Percentiles rank a stretch among this genome's conserved stretches.
Evolutionary conservation across 805 yeast species (phyloP).

Genomic region (Spathaspora passalidarum): DNA sequence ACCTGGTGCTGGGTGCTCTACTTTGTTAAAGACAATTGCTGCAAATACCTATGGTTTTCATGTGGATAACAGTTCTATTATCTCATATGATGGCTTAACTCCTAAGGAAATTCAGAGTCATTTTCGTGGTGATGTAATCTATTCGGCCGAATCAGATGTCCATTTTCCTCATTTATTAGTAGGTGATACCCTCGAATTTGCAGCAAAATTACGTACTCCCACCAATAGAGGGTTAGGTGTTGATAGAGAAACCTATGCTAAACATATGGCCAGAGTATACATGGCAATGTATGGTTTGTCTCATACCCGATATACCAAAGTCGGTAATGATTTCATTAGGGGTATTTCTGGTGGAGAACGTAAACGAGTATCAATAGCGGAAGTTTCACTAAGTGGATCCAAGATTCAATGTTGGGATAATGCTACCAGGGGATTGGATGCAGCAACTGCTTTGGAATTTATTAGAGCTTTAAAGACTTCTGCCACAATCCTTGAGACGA

Average conservation of each 20-base stretch:
- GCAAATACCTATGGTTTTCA: constrained; percentile 37
- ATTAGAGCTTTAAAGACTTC: constrained; percentile 60
- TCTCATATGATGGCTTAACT: constrained; percentile 33
- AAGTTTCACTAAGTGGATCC: constrained; percentile 64
- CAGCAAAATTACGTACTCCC: constrained; percentile 47
- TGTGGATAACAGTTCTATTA: constrained; percentile 27
- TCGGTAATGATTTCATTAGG: constrained; percentile 61
- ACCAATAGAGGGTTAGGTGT: constrained; percentile 31
- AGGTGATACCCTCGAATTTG: constrained; percentile 52
- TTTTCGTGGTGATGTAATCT: constrained; percentile 32
- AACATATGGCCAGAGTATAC: constrained; percentile 37
- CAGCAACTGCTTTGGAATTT: constrained; percentile 78
- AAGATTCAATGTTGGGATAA: constrained; percentile 60
- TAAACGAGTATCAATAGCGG: constrained; percentile 77
- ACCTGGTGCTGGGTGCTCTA: constrained; percentile 43
- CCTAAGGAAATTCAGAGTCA: constrained; percentile 20
- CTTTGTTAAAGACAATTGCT: constrained; percentile 38
- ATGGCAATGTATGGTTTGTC: constrained; percentile 45
- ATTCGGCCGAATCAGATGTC: constrained; percentile 50
- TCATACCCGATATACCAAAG: constrained; percentile 54
- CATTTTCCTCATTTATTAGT: constrained; percentile 55
- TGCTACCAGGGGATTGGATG: constrained; percentile 81
- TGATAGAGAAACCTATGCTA: constrained; percentile 28
- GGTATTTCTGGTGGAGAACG: constrained; percentile 84
- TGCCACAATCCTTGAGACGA: constrained; percentile 45